Base-by-base conservation (phyloP, 352 stramenopile species). In the Pythium aristosporum region DNA sequence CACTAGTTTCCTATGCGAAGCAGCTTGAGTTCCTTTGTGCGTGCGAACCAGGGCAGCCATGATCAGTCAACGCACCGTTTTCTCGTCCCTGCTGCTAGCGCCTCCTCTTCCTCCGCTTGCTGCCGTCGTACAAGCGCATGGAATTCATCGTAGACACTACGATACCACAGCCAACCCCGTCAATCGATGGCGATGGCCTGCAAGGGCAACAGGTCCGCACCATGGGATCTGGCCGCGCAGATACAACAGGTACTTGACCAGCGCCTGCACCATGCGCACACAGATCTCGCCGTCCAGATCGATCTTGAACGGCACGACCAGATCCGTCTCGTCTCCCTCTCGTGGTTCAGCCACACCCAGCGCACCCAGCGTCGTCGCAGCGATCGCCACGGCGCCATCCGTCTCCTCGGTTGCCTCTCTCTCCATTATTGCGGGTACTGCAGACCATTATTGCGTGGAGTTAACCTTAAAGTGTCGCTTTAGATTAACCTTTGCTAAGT, bases 151-250 rank as follows among this genome's bases (percentile, higher is more conserved):
- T 87, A 88, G 28, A 88, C 58, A 63, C 79, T 69, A 43, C 30
- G n/a, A 46, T 9, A 21, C 1, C 8, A 20, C 57, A 30, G 28
- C 1, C 7, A 4, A 57, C 28, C 10, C 32, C 25, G 7, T 25
- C 18, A 50, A 46, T n/a, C 9, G 18, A 18, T 46, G 5, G 39
- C 6, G 18, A 21, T 21, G 12, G 5, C 39, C 25, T 30, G 25
- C 25, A 5, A 30, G 25, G 25, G 25, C 1, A 30, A 30, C 25
- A 30, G 25, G 25, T 46, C 39, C 23, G 58, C 62, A 91, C 82
- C 77, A 87, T 42, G 80, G 82, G 51, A 88, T 81, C 65, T 91
- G 82, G 0, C 78, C 78, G 48, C 82, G 80, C 54, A 87, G 75
- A 52, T 79, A 91, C 23, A 91, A 72, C 59, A 89, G 49, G 57